Evolutionary conservation across 1,284 basidiomycete species (phyloP), one percentile per base, ranked within the genome.

Genomic region (Moesziomyces antarcticus): DNA sequence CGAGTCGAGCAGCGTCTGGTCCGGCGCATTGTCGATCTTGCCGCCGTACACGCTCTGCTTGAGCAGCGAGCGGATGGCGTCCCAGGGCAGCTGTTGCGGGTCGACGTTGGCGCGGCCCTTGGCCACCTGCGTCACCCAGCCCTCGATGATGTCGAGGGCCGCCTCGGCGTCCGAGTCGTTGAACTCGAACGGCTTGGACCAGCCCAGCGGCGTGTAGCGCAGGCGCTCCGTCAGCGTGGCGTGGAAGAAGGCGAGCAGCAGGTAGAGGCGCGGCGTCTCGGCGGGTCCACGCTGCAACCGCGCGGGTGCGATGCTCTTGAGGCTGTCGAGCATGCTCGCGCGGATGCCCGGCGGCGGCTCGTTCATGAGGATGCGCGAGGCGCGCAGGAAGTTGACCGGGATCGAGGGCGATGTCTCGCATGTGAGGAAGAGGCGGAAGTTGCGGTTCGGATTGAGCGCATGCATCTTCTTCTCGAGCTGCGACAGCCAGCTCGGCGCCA

Each of bases 261-360:
- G 77, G 69, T 79, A 82, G 10, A 84, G 68, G 24, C 82, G 61
- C 24, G 67, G 71, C 9, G 73, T 69, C 52, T 84, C 82, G 16
- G 72, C 79, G 1, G 82, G 80, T 16, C 79, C 75, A 5, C 70
- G 70, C 56, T 80, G 77, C 37, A 82, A 53, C 1, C 80, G 69
- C 8, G 51, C 47, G 0, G 74, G 71, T 16, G 75, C 56, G 22
- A 82, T 67, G 41, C 70, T 62, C 20, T 75, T 75, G 37, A 83
- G 71, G 30, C 67, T 71, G 52, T 80, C 79, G 30, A 83, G 62
- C 68, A 84, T 80, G 53, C 70, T 76, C 18, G 82, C 80, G 48
- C 82, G 81, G 47, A 83, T 70, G 7, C 82, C 82, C 27, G 82
- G 79, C 10, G 82, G 80, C 13, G 81, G 80, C 65, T 84, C 82